phyloP scores from a whole-genome alignment of 371 early-diverging fungal genomes.

The Mortierella sp. region DNA sequence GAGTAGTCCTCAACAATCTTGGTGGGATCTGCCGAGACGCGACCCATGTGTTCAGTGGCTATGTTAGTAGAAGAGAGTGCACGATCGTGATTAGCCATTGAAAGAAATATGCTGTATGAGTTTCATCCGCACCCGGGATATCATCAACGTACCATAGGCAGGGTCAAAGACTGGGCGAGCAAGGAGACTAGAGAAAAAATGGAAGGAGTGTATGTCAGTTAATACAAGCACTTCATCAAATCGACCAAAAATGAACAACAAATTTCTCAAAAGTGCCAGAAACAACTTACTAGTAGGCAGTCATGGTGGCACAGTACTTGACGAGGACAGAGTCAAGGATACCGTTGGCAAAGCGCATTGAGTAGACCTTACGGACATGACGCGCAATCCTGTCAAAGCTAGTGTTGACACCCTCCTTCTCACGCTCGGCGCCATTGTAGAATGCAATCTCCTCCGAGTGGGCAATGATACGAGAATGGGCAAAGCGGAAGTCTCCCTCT shows the following conservation, averaged over 20 bases:
- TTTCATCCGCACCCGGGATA: neutral
- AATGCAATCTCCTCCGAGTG: constrained; percentile 93
- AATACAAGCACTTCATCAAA: neutral
- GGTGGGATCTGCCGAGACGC: constrained; percentile 74
- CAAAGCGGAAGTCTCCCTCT: constrained; percentile 90
- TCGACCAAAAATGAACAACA: no score
- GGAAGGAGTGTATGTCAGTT: neutral
- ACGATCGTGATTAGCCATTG: neutral
- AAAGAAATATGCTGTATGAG: neutral
- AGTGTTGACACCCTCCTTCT: constrained; percentile 78
- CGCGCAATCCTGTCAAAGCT: constrained; percentile 80
- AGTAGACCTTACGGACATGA: constrained; percentile 86
- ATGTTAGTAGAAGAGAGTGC: neutral
- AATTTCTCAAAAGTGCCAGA: neutral
- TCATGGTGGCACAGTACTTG: constrained; percentile 91
- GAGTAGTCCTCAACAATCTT: constrained; percentile 91
- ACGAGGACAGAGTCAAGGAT: constrained; percentile 89
- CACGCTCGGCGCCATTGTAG: constrained; percentile 84
- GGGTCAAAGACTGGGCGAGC: constrained; percentile 88
- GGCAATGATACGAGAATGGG: constrained; percentile 87
- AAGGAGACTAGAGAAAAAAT: constrained; percentile 64
- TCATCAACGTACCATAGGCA: constrained; percentile 62
- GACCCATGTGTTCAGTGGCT: constrained; percentile 74
- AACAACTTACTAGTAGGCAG: constrained; percentile 82
- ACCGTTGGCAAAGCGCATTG: constrained; percentile 83